Evolutionary conservation across 768 basidiomycete genomes (phyloP).

Genomic region (Xerocomus spinulosus): DNA sequence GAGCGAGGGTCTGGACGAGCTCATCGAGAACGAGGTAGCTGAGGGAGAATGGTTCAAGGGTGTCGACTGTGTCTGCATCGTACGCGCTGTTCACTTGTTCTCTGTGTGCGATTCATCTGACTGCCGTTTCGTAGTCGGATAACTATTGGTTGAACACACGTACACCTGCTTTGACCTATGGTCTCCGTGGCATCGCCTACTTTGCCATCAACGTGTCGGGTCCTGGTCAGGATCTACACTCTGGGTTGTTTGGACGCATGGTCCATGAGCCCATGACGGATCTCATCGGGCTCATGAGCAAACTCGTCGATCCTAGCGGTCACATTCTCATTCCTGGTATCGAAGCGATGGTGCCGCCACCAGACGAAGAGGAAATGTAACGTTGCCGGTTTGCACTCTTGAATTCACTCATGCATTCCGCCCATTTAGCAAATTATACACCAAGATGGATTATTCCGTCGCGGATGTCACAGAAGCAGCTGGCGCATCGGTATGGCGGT

Average conservation of each 20-base stretch:
- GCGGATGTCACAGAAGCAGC: constrained; percentile 71
- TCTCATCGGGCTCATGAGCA: constrained; percentile 76
- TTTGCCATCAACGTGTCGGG: constrained; percentile 80
- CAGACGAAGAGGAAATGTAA: constrained; percentile 70
- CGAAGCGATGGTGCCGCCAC: constrained; percentile 72
- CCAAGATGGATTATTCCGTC: constrained; percentile 65
- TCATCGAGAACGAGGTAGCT: constrained; percentile 70
- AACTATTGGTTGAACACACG: constrained; percentile 92
- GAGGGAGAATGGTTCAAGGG: constrained; percentile 77
- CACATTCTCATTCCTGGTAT: constrained; percentile 86
- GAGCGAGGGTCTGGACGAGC: constrained; percentile 84
- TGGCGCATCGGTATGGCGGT: constrained; percentile 47
- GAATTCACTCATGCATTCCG: not conserved
- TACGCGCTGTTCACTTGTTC: constrained; percentile 32
- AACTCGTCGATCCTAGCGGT: constrained; percentile 75
- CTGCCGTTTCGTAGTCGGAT: constrained; percentile 53
- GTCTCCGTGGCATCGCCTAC: constrained; percentile 84
- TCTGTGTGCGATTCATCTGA: not conserved
- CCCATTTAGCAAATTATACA: constrained; percentile 56
- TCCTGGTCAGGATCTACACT: constrained; percentile 85
- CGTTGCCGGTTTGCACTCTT: constrained; percentile 13
- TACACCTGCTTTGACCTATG: constrained; percentile 80
- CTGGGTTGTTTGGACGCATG: constrained; percentile 77
- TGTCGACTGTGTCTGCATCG: constrained; percentile 92
- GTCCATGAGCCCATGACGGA: constrained; percentile 96